These are phyloP conservation scores for Fusarium sp. DNA, from an alignment of 2,329 filamentous ascomycete species.

Conservation along the genomic window DNA sequence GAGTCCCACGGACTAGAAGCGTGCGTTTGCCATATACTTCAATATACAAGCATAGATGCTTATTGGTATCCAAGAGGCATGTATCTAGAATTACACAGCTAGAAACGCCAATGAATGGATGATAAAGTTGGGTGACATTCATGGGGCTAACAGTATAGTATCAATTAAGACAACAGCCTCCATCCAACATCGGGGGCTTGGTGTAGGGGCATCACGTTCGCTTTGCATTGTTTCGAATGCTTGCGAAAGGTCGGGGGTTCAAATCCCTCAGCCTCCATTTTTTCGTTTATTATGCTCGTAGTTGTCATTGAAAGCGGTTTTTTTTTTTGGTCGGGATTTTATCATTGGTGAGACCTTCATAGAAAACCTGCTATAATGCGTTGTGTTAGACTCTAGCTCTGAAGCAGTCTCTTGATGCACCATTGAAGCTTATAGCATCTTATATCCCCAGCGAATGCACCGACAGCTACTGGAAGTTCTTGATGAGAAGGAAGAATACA, in stretches of 20 bases:
- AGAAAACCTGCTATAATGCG: not conserved
- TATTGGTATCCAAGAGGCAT: not conserved
- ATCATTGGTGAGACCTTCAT: not conserved
- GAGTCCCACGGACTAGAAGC: not conserved
- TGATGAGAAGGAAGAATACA: no score
- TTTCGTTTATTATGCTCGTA: not conserved
- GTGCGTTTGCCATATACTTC: not conserved
- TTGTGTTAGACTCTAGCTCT: not conserved
- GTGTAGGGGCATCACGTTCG: slow-evolving; percentile 49
- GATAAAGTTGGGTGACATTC: not conserved
- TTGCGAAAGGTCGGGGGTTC: slow-evolving; percentile 49
- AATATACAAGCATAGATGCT: not conserved
- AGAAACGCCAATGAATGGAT: no score
- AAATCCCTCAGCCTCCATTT: slow-evolving; percentile 49
- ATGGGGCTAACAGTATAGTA: accelerated
- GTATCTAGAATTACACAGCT: not conserved
- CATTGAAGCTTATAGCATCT: no score
- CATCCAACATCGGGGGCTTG: slow-evolving; percentile 41
- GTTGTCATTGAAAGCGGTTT: no score
- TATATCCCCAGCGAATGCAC: no score
- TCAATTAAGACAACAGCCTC: accelerated
- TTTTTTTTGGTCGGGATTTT: not conserved
- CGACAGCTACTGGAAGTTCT: no score
- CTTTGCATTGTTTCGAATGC: slow-evolving; percentile 40
- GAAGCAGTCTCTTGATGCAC: not conserved